A percentile compares a stretch with the other conserved stretches of the same genome.
Evolutionary conservation across 306 rosid genomes (phyloP).

Genomic region (Citrullus colocynthis): DNA sequence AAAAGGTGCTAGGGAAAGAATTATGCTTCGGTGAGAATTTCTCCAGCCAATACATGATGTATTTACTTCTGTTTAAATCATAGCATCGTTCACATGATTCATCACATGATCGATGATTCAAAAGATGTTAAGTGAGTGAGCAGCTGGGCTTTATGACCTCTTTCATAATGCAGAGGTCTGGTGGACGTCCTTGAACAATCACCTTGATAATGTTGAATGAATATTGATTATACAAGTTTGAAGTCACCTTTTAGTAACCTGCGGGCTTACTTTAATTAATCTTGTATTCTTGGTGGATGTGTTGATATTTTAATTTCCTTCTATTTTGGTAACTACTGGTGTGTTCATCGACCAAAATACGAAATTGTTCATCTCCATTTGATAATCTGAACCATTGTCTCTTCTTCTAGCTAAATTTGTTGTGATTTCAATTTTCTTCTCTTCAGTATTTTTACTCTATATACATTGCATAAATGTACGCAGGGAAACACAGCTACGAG

Average conservation of each 20-base stretch:
- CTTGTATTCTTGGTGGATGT: background rate
- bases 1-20: slow-evolving; percentile 85
- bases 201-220: background rate
- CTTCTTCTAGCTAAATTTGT: background rate
- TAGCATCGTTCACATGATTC: background rate
- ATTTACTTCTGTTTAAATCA: background rate
- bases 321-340: background rate
- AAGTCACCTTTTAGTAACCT: background rate
- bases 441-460: background rate
- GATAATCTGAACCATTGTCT: background rate
- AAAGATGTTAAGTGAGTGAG: background rate
- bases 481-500: slow-evolving; percentile 85
- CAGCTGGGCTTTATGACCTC: background rate
- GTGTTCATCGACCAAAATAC: background rate
- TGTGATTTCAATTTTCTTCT: background rate
- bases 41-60: background rate
- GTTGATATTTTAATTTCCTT: background rate
- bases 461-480: slow-evolving; percentile 12
- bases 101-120: background rate
- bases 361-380: background rate
- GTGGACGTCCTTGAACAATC: background rate
- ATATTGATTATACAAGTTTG: background rate
- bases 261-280: background rate
- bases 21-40: slow-evolving; percentile 71
- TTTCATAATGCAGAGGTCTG: background rate